Evolutionary conservation across 176 grass and related monocot genomes (phyloP), one percentile per base, ranked within the genome.

Genomic region (Alloteropsis semialata): DNA sequence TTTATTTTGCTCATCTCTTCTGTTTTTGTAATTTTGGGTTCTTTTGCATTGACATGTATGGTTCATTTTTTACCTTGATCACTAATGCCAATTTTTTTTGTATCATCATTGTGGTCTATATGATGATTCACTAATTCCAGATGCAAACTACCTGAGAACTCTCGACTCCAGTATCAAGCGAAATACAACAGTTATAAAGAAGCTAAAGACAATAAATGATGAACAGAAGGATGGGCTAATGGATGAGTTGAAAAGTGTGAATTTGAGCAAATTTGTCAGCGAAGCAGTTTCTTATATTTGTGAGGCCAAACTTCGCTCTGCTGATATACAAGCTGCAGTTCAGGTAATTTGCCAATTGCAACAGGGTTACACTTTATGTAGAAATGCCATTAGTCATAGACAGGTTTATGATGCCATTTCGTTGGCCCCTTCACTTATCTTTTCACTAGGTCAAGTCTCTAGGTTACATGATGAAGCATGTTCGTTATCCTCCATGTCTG

Each of bases 251-350:
- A 99, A 93, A 96, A 85, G 91, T 87, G 96, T 99, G 38, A 99
- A 99, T 84, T 87, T 99, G 68, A 99, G 93, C 80, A 99, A 99
- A 88, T 99, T 99, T 90, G 96, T 99, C 68, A 99, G 96, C 10
- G 96, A 99, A 89, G 96, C 93, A 45, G 96, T 94, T 63, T 90
- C 96, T 85, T 89, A 90, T 87, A 99, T 99, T 80, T 99, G 93
- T 50, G 96, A 99, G 80, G 96, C 96, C 81, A 99, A 96, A 85
- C 96, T 99, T 84, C 92, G 90, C 84, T 87, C 93, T 5, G 87
- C 93, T 89, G 96, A 99, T 88, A 92, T 99, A 84, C 96, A 99
- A 83, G 91, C 96, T 87, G 89, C 93, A 66, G 93, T 99, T 88
- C 96, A 96, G 91, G 96, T 99, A 90, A 63, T 83, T 79, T 81